phyloP scores from a whole-genome alignment of 1,284 basidiomycete species.

The Cryptococcus amylolentus region DNA sequence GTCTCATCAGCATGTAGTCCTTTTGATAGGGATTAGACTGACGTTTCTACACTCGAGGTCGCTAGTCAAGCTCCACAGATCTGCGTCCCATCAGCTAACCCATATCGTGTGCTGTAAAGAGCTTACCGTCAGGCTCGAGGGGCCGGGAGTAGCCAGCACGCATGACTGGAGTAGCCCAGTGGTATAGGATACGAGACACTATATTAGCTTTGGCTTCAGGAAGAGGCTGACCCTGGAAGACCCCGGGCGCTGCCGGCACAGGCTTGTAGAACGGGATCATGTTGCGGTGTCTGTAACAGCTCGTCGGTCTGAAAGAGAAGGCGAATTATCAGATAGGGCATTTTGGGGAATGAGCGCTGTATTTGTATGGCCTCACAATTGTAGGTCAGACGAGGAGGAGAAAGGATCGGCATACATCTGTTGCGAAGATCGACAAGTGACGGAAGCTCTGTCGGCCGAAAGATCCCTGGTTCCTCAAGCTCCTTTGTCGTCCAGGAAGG shows the following conservation, averaged over 20 bases:
- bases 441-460: too few species aligned
- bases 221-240: constrained; percentile 17
- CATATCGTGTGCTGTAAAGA: not conserved
- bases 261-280: constrained; percentile 36
- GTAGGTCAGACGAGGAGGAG: not conserved
- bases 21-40: not conserved
- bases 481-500: too few species aligned
- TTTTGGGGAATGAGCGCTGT: not conserved
- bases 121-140: constrained; percentile 28
- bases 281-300: not conserved
- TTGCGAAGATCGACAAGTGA: constrained; percentile 1
- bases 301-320: not conserved
- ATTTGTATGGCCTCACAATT: not conserved
- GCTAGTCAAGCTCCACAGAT: constrained; percentile 23
- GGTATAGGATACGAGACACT: constrained; percentile 21
- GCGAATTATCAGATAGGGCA: too few species aligned
- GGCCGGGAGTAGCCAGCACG: constrained; percentile 30
- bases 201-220: constrained; percentile 17
- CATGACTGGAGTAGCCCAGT: constrained; percentile 30
- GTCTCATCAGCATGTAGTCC: not conserved
- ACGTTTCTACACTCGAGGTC: constrained; percentile 21
- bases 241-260: constrained; percentile 17
- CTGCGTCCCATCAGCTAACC: constrained; percentile 9
- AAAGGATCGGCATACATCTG: not conserved
- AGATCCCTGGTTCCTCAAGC: too few species aligned